Conservation (phyloP, 768 basidiomycete species). For the Albatrellus ellisii region DNA sequence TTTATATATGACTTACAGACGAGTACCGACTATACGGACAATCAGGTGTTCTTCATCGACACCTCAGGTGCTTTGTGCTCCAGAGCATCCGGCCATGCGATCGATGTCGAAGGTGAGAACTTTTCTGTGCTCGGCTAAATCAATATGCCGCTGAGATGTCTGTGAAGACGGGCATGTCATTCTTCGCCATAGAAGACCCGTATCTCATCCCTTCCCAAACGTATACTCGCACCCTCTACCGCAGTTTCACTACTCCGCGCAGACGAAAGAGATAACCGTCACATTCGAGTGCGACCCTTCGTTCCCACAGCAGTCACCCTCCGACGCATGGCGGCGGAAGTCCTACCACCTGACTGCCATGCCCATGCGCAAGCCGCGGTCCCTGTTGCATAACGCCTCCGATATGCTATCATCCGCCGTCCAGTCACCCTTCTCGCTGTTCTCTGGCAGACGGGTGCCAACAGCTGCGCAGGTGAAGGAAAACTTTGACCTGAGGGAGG, state of each 20-base stretch:
- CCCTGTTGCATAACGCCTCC: conserved; percentile 60
- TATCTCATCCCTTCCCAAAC: conserved; percentile 71
- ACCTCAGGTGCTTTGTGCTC: conserved; percentile 66
- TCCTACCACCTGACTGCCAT: conserved; percentile 52
- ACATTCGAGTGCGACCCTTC: conserved; percentile 51
- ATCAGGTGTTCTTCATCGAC: conserved; percentile 77
- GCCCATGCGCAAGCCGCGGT: conserved; percentile 53
- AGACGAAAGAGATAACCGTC: conserved; percentile 45
- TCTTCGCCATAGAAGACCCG: conserved; percentile 63
- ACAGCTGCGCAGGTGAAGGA: conserved; percentile 15
- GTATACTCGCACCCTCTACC: conserved; percentile 66
- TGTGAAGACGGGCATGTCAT: conserved; percentile 50
- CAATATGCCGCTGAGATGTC: conserved; percentile 1
- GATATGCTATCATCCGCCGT: conserved; percentile 50
- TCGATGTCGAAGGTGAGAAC: conserved; percentile 59
- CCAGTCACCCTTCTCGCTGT: conserved; percentile 40
- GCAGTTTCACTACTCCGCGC: conserved; percentile 42
- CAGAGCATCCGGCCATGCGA: conserved; percentile 65
- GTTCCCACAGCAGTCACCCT: conserved; percentile 28
- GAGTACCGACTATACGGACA: neutral
- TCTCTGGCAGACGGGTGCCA: conserved; percentile 24
- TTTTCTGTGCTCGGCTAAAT: neutral
- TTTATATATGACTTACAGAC: neutral
- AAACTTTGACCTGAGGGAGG: conserved; percentile 46
- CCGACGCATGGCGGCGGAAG: conserved; percentile 40